Evolutionary conservation across 1,284 basidiomycete genomes (phyloP).

Genomic region (Bjerkandera adusta): DNA sequence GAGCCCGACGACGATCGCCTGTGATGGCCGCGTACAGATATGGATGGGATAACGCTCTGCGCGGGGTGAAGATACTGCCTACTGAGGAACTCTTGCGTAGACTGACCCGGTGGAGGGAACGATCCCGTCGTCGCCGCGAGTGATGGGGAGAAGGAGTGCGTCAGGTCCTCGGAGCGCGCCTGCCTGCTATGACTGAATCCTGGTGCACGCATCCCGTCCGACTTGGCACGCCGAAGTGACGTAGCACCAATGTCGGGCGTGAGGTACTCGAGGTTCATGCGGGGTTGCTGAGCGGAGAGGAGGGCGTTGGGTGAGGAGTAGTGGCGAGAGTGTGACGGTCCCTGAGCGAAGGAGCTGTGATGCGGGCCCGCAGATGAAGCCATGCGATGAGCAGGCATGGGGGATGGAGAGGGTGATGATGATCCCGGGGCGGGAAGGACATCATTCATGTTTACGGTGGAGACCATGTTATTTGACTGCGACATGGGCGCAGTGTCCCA

Average conservation of each 20-base stretch:
- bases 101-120: conserved; percentile 37
- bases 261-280: conserved; percentile 38
- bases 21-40: conserved; percentile 44
- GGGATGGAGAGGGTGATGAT: conserved; percentile 20
- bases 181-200: conserved; percentile 21
- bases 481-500: conserved; percentile 45
- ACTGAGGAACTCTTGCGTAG: conserved; percentile 42
- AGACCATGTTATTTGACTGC: conserved; percentile 23
- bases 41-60: conserved; percentile 34
- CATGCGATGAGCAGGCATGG: conserved; percentile 22
- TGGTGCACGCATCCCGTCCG: conserved; percentile 42
- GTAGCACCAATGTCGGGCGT: conserved; percentile 38
- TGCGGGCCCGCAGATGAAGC: conserved; percentile 31
- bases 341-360: conserved; percentile 29
- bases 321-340: conserved; percentile 26
- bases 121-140: conserved; percentile 14
- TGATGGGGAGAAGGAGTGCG: conserved; percentile 18
- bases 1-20: conserved; percentile 62
- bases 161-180: conserved; percentile 51
- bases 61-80: conserved; percentile 42
- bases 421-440: conserved; percentile 36
- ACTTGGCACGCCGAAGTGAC: conserved; percentile 38
- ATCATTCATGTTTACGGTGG: conserved; percentile 48
- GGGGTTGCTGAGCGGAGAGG: conserved; percentile 11
- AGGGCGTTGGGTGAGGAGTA: conserved; percentile 23